A percentile compares a stretch with the other conserved stretches of the same genome.
Conservation (phyloP, 1,284 basidiomycete genomes). For the Puccinia sorghi region DNA sequence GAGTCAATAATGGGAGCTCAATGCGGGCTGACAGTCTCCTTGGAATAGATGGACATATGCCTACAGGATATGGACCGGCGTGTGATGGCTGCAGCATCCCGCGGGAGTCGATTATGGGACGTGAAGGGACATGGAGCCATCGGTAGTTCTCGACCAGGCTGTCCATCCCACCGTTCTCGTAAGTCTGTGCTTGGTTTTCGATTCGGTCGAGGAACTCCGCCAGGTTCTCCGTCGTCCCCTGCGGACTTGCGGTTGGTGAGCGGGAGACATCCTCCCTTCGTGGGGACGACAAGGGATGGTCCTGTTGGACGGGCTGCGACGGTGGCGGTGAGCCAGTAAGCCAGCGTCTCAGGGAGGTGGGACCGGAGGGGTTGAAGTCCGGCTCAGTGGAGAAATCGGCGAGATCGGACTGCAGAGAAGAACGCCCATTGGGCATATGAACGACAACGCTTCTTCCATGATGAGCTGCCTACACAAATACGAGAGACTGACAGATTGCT, state of each 20-base stretch:
- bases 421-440: background rate
- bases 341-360: conserved; percentile 1
- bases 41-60: too few relatives aligned
- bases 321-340: background rate
- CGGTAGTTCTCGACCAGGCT: background rate
- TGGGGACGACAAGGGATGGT: background rate
- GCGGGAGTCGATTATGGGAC: background rate
- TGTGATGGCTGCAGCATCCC: background rate
- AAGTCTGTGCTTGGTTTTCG: conserved; percentile 34
- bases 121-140: background rate
- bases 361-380: conserved; percentile 7
- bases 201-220: conserved; percentile 1
- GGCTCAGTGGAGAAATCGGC: conserved; percentile 4
- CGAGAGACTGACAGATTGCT: background rate
- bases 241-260: background rate
- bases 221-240: background rate
- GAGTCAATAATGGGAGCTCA: too few relatives aligned
- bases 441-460: background rate
- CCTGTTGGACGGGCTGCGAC: background rate
- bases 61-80: background rate
- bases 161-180: conserved; percentile 1
- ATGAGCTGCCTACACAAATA: too few relatives aligned
- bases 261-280: background rate
- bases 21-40: too few relatives aligned
- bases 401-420: background rate